A percentile compares a stretch with the other conserved stretches of the same genome.
These are phyloP conservation scores for Pythium phragmitis DNA, from an alignment of 352 stramenopile species.

Conservation along the genomic window DNA sequence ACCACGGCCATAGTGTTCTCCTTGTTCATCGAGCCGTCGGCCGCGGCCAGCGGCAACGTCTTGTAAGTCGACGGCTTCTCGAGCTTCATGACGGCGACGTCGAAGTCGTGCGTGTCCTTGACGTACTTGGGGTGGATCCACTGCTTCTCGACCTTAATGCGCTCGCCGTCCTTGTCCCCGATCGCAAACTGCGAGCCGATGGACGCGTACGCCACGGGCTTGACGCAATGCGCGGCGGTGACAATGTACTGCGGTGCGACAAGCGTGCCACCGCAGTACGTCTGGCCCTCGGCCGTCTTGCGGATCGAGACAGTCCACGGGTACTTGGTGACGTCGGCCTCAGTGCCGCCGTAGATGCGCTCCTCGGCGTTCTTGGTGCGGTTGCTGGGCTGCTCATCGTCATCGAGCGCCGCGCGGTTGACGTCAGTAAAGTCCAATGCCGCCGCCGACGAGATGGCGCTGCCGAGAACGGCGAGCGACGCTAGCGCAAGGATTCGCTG, in stretches of 20 bases:
- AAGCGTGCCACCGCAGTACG: constrained; percentile 68
- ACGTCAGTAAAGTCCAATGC: constrained; percentile 16
- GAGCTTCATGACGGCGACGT: constrained; percentile 61
- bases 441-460: constrained; percentile 4
- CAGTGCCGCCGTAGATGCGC: constrained; percentile 60
- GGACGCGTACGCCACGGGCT: constrained; percentile 44
- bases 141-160: constrained; percentile 41
- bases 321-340: constrained; percentile 48
- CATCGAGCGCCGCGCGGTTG: background rate
- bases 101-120: constrained; percentile 48
- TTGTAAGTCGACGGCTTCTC: constrained; percentile 35
- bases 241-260: constrained; percentile 64
- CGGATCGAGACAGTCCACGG: constrained; percentile 62
- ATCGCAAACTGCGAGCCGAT: constrained; percentile 47
- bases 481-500: constrained; percentile 21
- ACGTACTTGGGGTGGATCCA: constrained; percentile 58
- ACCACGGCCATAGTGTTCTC: constrained; percentile 53
- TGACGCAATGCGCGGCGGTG: constrained; percentile 74
- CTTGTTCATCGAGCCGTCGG: constrained; percentile 50
- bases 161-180: constrained; percentile 43
- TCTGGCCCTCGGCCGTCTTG: constrained; percentile 36
- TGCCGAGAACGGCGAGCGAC: constrained; percentile 13
- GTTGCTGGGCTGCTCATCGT: background rate
- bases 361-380: constrained; percentile 17
- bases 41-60: constrained; percentile 34